These are phyloP conservation scores for Nicotiana noctiflora DNA, from an alignment of 257 asterid genomes.

Conservation along the genomic window DNA sequence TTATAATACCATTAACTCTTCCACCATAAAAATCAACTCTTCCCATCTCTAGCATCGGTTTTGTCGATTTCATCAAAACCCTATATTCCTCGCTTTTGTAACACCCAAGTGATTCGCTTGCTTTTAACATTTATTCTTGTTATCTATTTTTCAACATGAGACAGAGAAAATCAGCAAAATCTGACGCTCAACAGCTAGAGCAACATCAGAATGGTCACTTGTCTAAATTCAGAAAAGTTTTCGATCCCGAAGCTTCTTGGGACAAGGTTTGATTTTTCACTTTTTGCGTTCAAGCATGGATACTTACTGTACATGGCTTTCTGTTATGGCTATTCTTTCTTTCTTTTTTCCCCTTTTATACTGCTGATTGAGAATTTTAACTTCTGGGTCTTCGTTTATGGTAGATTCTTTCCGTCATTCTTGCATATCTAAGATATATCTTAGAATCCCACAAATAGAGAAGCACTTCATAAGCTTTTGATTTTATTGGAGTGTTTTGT, in stretches of 20 bases:
- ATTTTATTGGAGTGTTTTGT: neutral
- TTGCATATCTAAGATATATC: neutral
- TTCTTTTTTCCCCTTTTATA: neutral
- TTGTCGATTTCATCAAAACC: constrained; percentile 8
- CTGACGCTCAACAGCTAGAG: constrained; percentile 34
- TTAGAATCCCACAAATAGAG: neutral
- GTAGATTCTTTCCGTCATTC: neutral
- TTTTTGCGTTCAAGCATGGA: neutral
- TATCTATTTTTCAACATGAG: constrained; percentile 37
- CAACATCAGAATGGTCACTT: constrained; percentile 74
- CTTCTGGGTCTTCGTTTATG: neutral
- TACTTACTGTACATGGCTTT: neutral
- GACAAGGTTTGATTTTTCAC: constrained; percentile 54
- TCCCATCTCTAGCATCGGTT: neutral
- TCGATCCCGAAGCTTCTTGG: constrained; percentile 66
- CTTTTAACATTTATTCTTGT: neutral
- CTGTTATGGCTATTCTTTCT: neutral
- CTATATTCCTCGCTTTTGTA: neutral
- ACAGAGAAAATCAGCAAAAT: constrained; percentile 73
- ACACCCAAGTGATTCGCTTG: neutral
- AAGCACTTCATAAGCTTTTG: neutral
- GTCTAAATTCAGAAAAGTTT: constrained; percentile 57
- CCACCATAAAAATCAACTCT: neutral
- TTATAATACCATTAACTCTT: neutral
- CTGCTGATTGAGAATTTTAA: neutral